Base-by-base conservation (phyloP, 345 rosid species). In the Aquilaria malaccensis region DNA sequence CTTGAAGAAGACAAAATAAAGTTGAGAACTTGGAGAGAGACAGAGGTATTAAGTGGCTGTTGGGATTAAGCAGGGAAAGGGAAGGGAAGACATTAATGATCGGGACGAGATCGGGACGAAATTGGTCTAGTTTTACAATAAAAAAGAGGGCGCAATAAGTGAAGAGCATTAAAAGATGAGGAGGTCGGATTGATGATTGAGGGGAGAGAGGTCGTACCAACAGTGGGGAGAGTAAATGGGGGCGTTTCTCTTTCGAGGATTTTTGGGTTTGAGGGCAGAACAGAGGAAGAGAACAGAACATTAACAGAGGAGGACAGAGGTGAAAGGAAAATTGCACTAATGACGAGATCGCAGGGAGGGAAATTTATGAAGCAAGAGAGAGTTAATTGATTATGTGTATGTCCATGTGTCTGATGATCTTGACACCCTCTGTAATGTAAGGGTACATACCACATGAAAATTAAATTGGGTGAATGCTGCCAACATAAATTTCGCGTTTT, bases 121-220 rank as follows among this genome's bases (percentile, higher is more conserved):
- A 65, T 61, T 67, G 50, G 70, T 54, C 58, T 45, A 72, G 69
- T 68, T 49, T 11, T 30, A 45, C 29, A 61, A 57, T 45, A 64
- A 69, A 50, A 45, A 45, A 15, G 69, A 58, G 58, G 55, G 52
- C 53, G 55, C 62, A 68, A 52, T 65, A 67, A 49, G 74, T 78
- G 78, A 75, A 74, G 74, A 70, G 80, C 79, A 72, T 79, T 85
- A 31, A 52, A 69, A 48, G 61, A 45, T 41, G 56, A 65, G 64
- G 61, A 22, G 45, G 50, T 33, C 41, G 55, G 66, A 62, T 45
- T 64, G 63, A 64, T 78, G 60, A 30, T 72, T 32, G 70, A 56
- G 50, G 50, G 55, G 9, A 47, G 70, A 65, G 51, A 75, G 70
- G 61, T n/a, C 43, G 62, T 32, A 45, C 52, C 68, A 75, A 77